Base-by-base conservation (phyloP, 1,284 basidiomycete species). In the Dichomitus squalens region DNA sequence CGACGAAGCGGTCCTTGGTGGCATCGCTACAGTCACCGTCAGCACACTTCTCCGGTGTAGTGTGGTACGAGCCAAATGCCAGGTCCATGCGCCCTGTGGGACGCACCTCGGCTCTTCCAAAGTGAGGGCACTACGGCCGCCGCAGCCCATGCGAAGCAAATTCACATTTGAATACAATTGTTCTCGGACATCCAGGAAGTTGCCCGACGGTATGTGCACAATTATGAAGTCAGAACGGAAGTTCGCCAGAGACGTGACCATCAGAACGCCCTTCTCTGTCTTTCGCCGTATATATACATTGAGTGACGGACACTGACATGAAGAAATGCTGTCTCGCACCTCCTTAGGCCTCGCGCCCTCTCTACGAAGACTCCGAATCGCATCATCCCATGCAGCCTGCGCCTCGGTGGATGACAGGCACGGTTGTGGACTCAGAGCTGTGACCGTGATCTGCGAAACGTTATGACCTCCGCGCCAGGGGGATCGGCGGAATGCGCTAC, bases 191-290 rank as follows among this genome's bases (percentile, higher is more conserved):
- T 79, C 77, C 20, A 83, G 75, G 70, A 86, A 88, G 68, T 87
- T 79, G 27, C 91, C 91, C 49, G 78, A 73, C 0, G 89, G 89
- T 53, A 93, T 84, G 57, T 81, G 84, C 20, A 93, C 87, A 58
- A 92, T 90, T 53, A 88, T 90, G 68, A 85, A 90, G 75, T 93
- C 90, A 3, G 89, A 92, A 52, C 88, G 88, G 70, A 93, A 93
- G 73, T 90, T 86, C 41, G 88, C 88, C 18, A 93, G 81, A 7
- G 89, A 92, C n/a, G 90, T 93, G 53, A 86, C 82, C 82, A 92
- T 85, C 62, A 93, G 77, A 14, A 80, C 73, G 39, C 90, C 90
- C 54, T 85, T 74, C n/a, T 79, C 76, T 20, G 84, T 90, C 83
- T 88, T 61, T 62, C 21, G 49, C 47, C 29, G 41, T 12, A 39